Percentiles rank a stretch among this genome's conserved stretches.
Evolutionary conservation across 2,329 filamentous ascomycete genomes (phyloP).

Genomic region (Tolypocladium sp.): DNA sequence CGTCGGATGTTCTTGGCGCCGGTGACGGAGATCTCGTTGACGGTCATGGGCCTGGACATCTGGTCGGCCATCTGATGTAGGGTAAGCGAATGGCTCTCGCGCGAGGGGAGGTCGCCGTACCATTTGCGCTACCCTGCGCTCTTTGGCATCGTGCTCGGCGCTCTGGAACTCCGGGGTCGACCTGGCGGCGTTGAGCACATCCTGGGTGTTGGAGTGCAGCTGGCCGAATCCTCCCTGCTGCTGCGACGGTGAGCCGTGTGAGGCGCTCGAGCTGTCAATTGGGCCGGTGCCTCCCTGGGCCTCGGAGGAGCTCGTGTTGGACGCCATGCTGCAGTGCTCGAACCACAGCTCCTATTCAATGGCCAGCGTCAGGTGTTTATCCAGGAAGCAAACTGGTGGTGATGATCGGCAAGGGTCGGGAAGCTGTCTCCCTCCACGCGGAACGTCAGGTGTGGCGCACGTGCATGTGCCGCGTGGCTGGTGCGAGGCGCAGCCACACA

Average conservation of each 20-base stretch:
- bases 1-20: constrained; percentile 77
- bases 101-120: constrained; percentile 11
- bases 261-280: not conserved
- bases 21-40: constrained; percentile 77
- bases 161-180: constrained; percentile 24
- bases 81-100: constrained; percentile 8
- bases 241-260: not conserved
- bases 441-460: not conserved
- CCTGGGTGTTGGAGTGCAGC: constrained; percentile 27
- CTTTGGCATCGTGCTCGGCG: constrained; percentile 28
- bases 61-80: constrained; percentile 49
- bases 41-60: constrained; percentile 75
- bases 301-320: constrained; percentile 18
- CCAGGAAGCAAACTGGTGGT: not conserved
- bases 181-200: constrained; percentile 28
- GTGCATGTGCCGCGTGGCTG: not conserved
- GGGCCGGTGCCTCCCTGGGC: constrained; percentile 15
- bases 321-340: constrained; percentile 20
- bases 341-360: not conserved
- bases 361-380: not conserved
- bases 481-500: not conserved
- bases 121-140: constrained; percentile 27
- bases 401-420: not conserved
- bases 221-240: constrained; percentile 29
- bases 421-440: not conserved